Percentiles rank a stretch among this genome's conserved stretches.
Conservation (phyloP, 768 basidiomycete species). For the Exsudoporus frostii region DNA sequence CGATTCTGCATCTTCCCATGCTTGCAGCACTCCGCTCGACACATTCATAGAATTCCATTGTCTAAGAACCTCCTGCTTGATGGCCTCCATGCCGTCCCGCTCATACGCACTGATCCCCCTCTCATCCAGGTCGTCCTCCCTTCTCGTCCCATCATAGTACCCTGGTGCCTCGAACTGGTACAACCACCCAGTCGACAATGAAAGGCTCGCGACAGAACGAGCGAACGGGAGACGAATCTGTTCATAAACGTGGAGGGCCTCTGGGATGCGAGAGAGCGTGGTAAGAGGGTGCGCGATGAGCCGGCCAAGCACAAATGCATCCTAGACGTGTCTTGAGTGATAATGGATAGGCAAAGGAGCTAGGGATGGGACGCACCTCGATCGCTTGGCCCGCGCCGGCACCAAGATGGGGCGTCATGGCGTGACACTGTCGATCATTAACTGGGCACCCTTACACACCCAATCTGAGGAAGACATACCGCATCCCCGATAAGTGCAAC, state of each 20-base stretch:
- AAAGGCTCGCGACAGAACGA: constrained; percentile 9
- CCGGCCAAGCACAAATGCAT: constrained; percentile 23
- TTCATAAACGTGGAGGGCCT: constrained; percentile 12
- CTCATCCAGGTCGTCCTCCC: constrained; percentile 6
- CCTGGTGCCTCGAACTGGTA: constrained; percentile 16
- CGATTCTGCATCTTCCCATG: constrained; percentile 19
- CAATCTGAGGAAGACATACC: constrained; percentile 21
- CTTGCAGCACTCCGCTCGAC: background rate
- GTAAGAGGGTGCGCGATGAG: constrained; percentile 22
- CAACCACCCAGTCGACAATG: constrained; percentile 20
- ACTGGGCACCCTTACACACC: background rate
- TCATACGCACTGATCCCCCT: constrained; percentile 8
- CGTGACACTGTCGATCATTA: constrained; percentile 17
- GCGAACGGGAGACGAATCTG: constrained; percentile 16
- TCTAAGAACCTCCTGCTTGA: constrained; percentile 10
- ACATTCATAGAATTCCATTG: constrained; percentile 16
- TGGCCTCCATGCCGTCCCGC: constrained; percentile 15
- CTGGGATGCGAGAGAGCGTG: background rate
- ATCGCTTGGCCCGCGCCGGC: constrained; percentile 27
- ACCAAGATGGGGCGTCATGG: constrained; percentile 23
- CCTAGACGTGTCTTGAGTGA: background rate
- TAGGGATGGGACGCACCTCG: constrained; percentile 9
- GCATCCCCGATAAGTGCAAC: constrained; percentile 52
- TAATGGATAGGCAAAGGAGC: background rate
- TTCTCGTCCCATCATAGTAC: constrained; percentile 23